Conservation (phyloP, 345 rosid genomes). For the Eucalyptus curtisii region DNA sequence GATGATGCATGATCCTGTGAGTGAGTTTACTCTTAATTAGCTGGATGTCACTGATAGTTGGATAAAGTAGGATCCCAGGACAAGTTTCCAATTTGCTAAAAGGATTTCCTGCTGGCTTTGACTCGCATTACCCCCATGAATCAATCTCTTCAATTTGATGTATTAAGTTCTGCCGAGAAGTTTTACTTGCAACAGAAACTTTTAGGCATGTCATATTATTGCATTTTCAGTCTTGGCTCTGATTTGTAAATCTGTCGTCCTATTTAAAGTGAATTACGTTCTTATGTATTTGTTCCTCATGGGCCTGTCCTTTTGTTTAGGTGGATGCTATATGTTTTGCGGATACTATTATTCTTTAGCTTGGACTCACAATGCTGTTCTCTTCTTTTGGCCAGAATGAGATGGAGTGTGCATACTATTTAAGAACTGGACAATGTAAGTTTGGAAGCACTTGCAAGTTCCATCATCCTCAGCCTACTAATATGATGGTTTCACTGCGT, state of each 20-base stretch:
- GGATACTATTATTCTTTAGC: background rate
- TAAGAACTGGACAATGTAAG: slow-evolving; percentile 97
- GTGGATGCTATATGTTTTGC: background rate
- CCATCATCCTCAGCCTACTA: slow-evolving; percentile 91
- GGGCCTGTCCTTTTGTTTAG: background rate
- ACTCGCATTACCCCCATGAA: background rate
- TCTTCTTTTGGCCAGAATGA: slow-evolving; percentile 51
- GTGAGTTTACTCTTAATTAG: background rate
- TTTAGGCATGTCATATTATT: background rate
- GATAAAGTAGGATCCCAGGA: background rate
- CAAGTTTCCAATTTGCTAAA: background rate
- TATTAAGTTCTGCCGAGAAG: background rate
- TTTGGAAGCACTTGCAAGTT: slow-evolving; percentile 91
- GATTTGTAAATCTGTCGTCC: background rate
- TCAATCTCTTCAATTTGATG: background rate
- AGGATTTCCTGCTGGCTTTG: background rate
- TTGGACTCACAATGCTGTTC: background rate
- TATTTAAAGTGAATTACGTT: background rate
- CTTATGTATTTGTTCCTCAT: background rate
- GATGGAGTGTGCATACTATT: slow-evolving; percentile 79
- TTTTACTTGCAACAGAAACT: background rate
- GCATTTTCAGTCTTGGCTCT: background rate
- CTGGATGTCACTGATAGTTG: background rate
- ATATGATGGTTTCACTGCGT: slow-evolving; percentile 63
- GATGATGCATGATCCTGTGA: background rate